Base-by-base conservation (phyloP, 768 basidiomycete species). In the Chalciporus pseudorubinellus region DNA sequence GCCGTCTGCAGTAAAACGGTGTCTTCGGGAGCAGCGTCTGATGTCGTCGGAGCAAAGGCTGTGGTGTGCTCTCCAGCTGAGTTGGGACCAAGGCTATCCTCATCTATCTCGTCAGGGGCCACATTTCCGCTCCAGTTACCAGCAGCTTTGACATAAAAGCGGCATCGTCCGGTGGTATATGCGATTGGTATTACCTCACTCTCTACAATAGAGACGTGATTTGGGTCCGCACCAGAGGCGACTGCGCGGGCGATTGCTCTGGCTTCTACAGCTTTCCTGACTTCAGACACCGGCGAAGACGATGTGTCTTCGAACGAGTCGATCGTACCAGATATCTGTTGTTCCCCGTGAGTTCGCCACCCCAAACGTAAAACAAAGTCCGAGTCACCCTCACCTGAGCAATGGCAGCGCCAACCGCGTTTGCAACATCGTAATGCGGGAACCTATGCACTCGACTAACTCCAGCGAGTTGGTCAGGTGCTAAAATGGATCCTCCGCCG, bases 401-500 rank as follows among this genome's bases (percentile, higher is more conserved):
- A 59, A 72, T 77, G 3, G 78, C 79, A 14, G 80, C 80, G 4
- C 83, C 83, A 3, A 84, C 78, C 7, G 84, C 83, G 48, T 85
- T 83, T 10, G 84, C 83, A 33, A 83, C 80, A 43, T 77, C 76
- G 55, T 72, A 75, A 63, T 73, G 74, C 0, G 77, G 77, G 24
- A 77, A 78, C 13, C 74, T 70, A 48, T 79, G 71, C 16, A 83
- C 73, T 46, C 71, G 72, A 45, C 72, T 74, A 4, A 84, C 77
- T 9, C 85, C 85, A 28, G 63, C 67, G 0, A 87, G 72, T 10
- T 66, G 45, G 9, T 73, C 65, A 0, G 85, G 83, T 10, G 78
- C 73, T 29, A 87, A 71, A 57, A 85, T 79, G 0, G 81, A 78
- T 5, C 85, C 84, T 14, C 85, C 85, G 20, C 85, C 85, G 33